Conservation (phyloP, 2,329 filamentous ascomycete species). For the Zasmidium angulare region DNA sequence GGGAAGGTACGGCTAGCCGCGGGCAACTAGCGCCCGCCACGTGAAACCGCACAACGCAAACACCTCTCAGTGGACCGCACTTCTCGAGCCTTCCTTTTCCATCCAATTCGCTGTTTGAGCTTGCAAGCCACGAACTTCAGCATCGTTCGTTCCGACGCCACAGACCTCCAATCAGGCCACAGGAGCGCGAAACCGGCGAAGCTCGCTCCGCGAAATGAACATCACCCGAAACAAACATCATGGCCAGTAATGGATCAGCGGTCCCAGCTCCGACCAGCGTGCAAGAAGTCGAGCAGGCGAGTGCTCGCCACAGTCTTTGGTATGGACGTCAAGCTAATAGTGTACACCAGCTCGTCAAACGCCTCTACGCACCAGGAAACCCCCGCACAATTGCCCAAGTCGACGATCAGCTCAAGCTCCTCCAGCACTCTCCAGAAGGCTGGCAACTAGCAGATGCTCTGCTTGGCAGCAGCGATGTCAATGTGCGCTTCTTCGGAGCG, state of each 20-base stretch:
- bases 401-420: constrained; percentile 72
- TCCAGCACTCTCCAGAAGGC: constrained; percentile 77
- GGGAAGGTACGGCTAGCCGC: neutral
- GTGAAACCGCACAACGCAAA: too few relatives aligned
- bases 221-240: neutral
- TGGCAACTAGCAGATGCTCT: constrained; percentile 84
- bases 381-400: constrained; percentile 51
- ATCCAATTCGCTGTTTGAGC: too few relatives aligned
- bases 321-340: neutral
- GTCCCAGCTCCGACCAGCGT: constrained; percentile 20
- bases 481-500: constrained; percentile 88
- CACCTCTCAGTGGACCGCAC: too few relatives aligned
- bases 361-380: constrained; percentile 49
- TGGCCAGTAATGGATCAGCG: constrained; percentile 12
- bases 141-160: too few relatives aligned
- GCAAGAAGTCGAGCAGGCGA: constrained; percentile 22
- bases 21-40: neutral
- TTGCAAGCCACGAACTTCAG: too few relatives aligned
- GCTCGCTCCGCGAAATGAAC: neutral
- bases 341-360: constrained; percentile 43
- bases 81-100: neutral
- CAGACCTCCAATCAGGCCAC: too few relatives aligned
- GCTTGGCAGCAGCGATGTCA: constrained; percentile 65
- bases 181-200: too few relatives aligned
- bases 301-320: neutral